Evolutionary conservation across 192 early-diverging fungal species (phyloP).

Genomic region (Backusella westeae): DNA sequence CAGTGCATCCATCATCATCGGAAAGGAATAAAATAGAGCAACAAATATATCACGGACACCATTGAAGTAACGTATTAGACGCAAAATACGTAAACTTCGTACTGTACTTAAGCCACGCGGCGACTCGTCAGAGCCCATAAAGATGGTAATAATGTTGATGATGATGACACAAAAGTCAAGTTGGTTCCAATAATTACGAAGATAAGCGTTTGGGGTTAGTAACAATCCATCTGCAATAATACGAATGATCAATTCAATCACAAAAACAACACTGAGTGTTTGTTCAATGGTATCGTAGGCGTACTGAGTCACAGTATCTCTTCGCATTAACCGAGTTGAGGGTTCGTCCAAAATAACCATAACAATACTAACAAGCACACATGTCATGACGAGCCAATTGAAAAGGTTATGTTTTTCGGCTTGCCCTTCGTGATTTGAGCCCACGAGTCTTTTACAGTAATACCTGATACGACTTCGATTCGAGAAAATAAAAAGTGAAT

Average conservation of each 20-base stretch:
- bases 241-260: constrained; percentile 49
- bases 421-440: constrained; percentile 33
- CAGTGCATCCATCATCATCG: constrained; percentile 51
- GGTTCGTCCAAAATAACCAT: constrained; percentile 38
- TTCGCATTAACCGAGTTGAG: constrained; percentile 20
- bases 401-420: constrained; percentile 39
- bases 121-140: constrained; percentile 27
- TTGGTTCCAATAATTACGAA: constrained; percentile 50
- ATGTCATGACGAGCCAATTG: constrained; percentile 47
- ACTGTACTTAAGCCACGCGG: constrained; percentile 45
- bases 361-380: constrained; percentile 40
- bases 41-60: constrained; percentile 32
- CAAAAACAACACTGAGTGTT: constrained; percentile 43
- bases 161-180: constrained; percentile 53
- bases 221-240: constrained; percentile 56
- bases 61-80: constrained; percentile 34
- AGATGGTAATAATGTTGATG: constrained; percentile 38
- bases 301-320: constrained; percentile 10
- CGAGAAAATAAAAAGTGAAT: constrained; percentile 49
- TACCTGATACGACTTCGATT: constrained; percentile 43
- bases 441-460: constrained; percentile 42
- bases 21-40: constrained; percentile 39
- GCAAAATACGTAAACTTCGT: constrained; percentile 42
- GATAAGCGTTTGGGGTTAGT: constrained; percentile 48
- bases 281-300: constrained; percentile 36